Percentiles rank a stretch among this genome's conserved stretches.
phyloP scores from a whole-genome alignment of 495 filamentous ascomycete species.

The Geoglossum glabrum region DNA sequence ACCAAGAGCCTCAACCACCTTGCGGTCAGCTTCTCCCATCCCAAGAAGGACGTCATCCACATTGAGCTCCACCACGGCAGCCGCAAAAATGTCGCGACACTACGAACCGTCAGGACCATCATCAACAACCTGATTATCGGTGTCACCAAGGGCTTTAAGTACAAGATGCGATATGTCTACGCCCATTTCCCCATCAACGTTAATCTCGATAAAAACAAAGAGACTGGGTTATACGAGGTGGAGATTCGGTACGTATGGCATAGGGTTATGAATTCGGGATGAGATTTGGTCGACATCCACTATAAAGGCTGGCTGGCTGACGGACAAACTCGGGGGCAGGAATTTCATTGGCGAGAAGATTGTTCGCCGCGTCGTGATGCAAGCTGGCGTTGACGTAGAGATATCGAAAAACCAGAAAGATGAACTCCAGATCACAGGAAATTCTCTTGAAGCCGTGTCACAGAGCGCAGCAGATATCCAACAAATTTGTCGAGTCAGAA shows the following conservation, averaged over 20 bases:
- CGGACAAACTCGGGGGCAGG: conserved; percentile 23
- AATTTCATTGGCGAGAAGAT: conserved; percentile 99
- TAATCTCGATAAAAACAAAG: conserved; percentile 88
- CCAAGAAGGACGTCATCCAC: conserved; percentile 61
- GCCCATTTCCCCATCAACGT: conserved; percentile 99
- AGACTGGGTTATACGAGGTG: conserved; percentile 72
- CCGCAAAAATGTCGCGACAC: conserved; percentile 91
- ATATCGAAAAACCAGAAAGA: conserved; percentile 86
- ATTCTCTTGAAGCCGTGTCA: conserved; percentile 90
- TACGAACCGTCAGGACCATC: conserved; percentile 89
- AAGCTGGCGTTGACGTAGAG: conserved; percentile 73
- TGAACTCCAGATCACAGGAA: conserved; percentile 79
- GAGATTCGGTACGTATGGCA: conserved; percentile 72
- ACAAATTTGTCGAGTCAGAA: conserved; percentile 94
- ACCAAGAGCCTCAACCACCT: conserved; percentile 89
- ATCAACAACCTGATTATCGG: conserved; percentile 97
- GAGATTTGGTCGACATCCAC: not conserved
- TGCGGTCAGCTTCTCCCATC: conserved; percentile 80
- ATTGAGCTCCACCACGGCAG: conserved; percentile 95
- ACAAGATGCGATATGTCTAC: conserved; percentile 99
- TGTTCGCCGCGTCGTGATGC: conserved; percentile 75
- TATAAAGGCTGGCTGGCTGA: not conserved
- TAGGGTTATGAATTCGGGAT: not conserved
- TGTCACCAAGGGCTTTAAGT: conserved; percentile 96
- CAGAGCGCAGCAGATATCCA: conserved; percentile 97